Evolutionary conservation across 2,329 filamentous ascomycete genomes (phyloP).

Genomic region (Aspergillus pseudotamarii): DNA sequence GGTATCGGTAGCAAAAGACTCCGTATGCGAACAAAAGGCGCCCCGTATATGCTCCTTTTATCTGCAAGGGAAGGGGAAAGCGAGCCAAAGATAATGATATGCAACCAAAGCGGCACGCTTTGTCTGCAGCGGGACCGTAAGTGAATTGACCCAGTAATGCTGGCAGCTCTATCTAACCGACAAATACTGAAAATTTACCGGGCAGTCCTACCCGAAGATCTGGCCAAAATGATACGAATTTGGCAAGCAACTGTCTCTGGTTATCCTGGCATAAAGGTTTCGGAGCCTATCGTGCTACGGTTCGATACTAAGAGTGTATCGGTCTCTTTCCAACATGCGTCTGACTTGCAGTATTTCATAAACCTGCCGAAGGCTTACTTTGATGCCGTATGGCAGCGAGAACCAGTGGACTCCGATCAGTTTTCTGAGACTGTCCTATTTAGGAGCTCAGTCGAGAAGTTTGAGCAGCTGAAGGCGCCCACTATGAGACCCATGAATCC

Average conservation of each 20-base stretch:
- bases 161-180: no score
- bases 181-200: background rate
- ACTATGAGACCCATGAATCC: conserved; percentile 34
- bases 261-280: conserved; percentile 18
- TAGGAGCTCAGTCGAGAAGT: conserved; percentile 30
- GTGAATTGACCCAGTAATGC: conserved; percentile 2
- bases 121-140: conserved; percentile 33
- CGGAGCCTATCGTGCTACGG: conserved; percentile 30
- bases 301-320: conserved; percentile 30
- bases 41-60: conserved; percentile 37
- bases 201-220: conserved; percentile 26
- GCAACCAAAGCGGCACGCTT: conserved; percentile 36
- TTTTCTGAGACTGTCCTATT: conserved; percentile 35
- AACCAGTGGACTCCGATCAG: conserved; percentile 31
- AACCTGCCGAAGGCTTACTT: conserved; percentile 35
- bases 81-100: conserved; percentile 35
- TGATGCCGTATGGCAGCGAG: conserved; percentile 32
- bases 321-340: conserved; percentile 32
- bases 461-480: conserved; percentile 33
- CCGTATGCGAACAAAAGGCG: conserved; percentile 34
- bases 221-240: conserved; percentile 23
- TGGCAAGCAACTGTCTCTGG: conserved; percentile 22
- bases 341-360: conserved; percentile 32
- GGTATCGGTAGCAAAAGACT: conserved; percentile 33
- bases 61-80: conserved; percentile 34